Evolutionary conservation across 148 eudicot genomes (phyloP).

Genomic region (Fagopyrum tataricum): DNA sequence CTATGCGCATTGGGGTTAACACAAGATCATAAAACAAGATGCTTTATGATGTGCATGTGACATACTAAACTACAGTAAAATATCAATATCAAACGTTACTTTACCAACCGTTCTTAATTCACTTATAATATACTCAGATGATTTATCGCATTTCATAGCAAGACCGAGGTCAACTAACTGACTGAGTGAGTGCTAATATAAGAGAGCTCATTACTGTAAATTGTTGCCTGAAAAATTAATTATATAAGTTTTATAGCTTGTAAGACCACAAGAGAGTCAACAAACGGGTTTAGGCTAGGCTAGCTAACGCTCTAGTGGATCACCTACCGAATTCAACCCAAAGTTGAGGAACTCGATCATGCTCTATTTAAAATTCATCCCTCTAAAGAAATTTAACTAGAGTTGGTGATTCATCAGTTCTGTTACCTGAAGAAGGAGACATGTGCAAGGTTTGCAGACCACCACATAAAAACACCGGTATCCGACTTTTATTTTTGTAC

Average conservation of each 20-base stretch:
- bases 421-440: slow-evolving; percentile 87
- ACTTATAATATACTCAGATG: background rate
- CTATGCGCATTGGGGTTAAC: background rate
- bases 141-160: background rate
- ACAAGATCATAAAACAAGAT: slow-evolving; percentile 12
- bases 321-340: too few relatives aligned
- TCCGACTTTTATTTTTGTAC: too few relatives aligned
- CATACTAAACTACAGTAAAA: background rate
- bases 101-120: background rate
- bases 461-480: too few relatives aligned
- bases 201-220: background rate
- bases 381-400: background rate
- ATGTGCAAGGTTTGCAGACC: slow-evolving; percentile 96
- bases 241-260: too few relatives aligned
- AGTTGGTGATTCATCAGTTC: background rate
- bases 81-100: background rate
- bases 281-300: too few relatives aligned
- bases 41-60: slow-evolving; percentile 13
- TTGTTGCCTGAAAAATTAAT: background rate
- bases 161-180: slow-evolving; percentile 2
- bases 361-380: background rate
- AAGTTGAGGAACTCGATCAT: background rate
- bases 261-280: too few relatives aligned
- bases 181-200: background rate
- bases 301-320: too few relatives aligned